These are phyloP conservation scores for Neurospora crassa DNA, from an alignment of 2,329 filamentous ascomycete species.

Conservation along the genomic window DNA sequence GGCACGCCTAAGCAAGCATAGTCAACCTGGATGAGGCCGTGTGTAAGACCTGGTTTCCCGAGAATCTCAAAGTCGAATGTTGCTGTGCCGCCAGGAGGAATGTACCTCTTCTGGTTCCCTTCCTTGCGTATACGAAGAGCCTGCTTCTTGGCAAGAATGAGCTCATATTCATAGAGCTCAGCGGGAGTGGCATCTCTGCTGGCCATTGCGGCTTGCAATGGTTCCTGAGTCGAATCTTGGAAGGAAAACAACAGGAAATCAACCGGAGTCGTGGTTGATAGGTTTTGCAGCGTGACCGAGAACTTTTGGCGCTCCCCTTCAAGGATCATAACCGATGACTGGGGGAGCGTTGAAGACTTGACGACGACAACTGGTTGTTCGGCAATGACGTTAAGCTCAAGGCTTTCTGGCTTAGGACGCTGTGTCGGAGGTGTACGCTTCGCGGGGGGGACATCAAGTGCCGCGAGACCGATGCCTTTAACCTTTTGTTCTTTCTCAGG, in stretches of 20 bases:
- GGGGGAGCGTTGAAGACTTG: constrained; percentile 66
- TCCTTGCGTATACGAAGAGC: constrained; percentile 48
- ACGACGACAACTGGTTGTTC: constrained; percentile 70
- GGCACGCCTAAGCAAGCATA: constrained; percentile 72
- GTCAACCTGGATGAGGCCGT: constrained; percentile 72
- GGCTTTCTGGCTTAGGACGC: constrained; percentile 35
- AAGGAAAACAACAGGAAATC: constrained; percentile 85
- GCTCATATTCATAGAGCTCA: constrained; percentile 79
- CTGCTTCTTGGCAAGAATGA: constrained; percentile 66
- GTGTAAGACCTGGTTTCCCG: constrained; percentile 76
- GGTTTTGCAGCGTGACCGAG: constrained; percentile 70
- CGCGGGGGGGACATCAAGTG: constrained; percentile 39
- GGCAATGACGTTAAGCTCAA: constrained; percentile 66
- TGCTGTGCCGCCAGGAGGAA: constrained; percentile 56
- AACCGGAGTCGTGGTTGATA: constrained; percentile 58
- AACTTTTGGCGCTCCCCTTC: constrained; percentile 80
- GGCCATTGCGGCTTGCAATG: constrained; percentile 63
- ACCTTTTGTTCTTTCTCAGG: constrained; percentile 61
- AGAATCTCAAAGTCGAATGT: constrained; percentile 77
- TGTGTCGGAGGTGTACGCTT: constrained; percentile 25
- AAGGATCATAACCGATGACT: constrained; percentile 83
- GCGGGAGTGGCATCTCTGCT: constrained; percentile 69
- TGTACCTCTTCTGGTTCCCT: constrained; percentile 45
- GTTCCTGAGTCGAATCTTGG: constrained; percentile 74
- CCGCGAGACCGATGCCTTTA: constrained; percentile 61